Evolutionary conservation across 1,284 basidiomycete genomes (phyloP).

Genomic region (Spongispora temasekensis): DNA sequence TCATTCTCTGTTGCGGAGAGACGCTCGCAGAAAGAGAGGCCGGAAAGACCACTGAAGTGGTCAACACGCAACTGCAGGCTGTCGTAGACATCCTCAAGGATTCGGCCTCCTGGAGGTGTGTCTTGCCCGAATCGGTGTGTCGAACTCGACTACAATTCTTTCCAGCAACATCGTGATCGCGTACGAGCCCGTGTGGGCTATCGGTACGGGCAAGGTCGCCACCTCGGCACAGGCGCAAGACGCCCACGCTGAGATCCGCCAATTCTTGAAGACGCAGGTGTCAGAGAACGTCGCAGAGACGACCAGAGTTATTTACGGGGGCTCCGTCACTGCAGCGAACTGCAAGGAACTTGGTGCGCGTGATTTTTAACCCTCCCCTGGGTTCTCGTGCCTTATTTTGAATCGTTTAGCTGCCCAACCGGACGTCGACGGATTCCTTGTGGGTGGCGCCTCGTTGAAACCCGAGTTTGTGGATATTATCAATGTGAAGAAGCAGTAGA

Average conservation of each 20-base stretch:
- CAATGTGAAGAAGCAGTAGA: conserved; percentile 57
- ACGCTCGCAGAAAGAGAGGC: conserved; percentile 88
- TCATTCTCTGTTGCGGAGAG: conserved; percentile 98
- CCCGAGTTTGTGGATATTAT: conserved; percentile 95
- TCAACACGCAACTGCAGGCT: conserved; percentile 81
- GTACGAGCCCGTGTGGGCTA: conserved; percentile 98
- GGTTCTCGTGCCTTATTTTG: neutral
- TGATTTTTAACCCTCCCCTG: neutral
- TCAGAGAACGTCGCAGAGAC: conserved; percentile 71
- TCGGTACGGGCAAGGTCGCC: conserved; percentile 96
- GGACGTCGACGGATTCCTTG: conserved; percentile 99
- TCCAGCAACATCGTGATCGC: conserved; percentile 88
- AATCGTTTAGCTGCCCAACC: conserved; percentile 58
- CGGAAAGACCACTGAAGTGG: conserved; percentile 77
- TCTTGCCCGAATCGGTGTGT: conserved; percentile 8
- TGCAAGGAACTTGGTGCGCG: conserved; percentile 70
- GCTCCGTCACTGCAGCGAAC: conserved; percentile 89
- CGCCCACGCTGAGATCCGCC: conserved; percentile 83
- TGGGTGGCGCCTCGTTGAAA: conserved; percentile 97
- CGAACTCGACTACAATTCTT: neutral
- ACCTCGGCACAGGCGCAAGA: conserved; percentile 92
- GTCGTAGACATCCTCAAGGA: conserved; percentile 63
- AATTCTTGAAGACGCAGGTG: conserved; percentile 71
- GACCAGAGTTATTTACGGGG: conserved; percentile 94
- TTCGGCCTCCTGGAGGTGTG: conserved; percentile 79